These are phyloP conservation scores for Hanseniaspora thailandica DNA, from an alignment of 805 yeast genomes.

Conservation along the genomic window DNA sequence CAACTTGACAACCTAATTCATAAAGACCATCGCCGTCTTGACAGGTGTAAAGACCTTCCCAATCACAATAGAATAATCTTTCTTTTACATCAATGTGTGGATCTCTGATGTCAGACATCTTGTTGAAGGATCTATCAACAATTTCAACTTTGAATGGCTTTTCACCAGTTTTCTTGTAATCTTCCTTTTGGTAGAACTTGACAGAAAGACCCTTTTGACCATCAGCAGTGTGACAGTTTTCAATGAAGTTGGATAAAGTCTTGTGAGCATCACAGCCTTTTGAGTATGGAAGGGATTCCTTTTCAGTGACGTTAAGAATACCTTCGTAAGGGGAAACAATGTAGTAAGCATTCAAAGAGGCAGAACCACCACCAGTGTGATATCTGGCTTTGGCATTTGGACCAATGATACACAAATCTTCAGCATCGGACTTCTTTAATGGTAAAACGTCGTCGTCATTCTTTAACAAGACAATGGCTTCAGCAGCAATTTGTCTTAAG, in stretches of 20 bases:
- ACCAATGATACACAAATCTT: constrained; percentile 43
- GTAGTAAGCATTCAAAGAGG: constrained; percentile 39
- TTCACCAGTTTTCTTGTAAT: constrained; percentile 17
- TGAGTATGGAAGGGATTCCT: constrained; percentile 24
- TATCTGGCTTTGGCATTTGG: constrained; percentile 41
- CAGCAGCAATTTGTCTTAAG: constrained; percentile 38
- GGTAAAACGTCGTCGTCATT: constrained; percentile 43
- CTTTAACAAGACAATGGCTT: constrained; percentile 45
- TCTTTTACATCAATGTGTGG: constrained; percentile 20
- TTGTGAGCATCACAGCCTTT: constrained; percentile 31
- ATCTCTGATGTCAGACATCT: constrained; percentile 26
- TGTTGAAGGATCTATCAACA: constrained; percentile 18
- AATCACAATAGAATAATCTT: constrained; percentile 33
- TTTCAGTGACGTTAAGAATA: constrained; percentile 27
- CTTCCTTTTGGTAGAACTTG: constrained; percentile 23
- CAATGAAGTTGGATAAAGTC: constrained; percentile 29
- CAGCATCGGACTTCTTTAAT: constrained; percentile 32
- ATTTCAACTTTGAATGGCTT: constrained; percentile 24
- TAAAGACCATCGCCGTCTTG: constrained; percentile 36
- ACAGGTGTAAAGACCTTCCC: constrained; percentile 36
- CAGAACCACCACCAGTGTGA: constrained; percentile 54
- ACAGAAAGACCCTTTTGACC: constrained; percentile 17
- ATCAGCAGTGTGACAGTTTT: no score
- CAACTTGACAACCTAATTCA: constrained; percentile 40
- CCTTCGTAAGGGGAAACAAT: constrained; percentile 40